Percentiles rank a stretch among this genome's conserved stretches.
Conservation (phyloP, 345 rosid species). For the Brassica cretica region DNA sequence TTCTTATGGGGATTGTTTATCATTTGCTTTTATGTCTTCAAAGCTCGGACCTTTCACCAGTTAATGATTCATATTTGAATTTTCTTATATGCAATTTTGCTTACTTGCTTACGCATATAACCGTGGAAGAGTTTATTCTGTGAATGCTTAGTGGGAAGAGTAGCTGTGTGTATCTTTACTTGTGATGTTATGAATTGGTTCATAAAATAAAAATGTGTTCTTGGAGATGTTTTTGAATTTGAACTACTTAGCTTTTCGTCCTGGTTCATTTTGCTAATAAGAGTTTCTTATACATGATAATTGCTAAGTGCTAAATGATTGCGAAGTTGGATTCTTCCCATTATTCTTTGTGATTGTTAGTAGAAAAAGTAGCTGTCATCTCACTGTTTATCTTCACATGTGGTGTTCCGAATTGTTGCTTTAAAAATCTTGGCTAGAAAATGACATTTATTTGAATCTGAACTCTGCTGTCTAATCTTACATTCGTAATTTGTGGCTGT, state of each 20-base stretch:
- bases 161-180: not conserved
- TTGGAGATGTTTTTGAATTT: not conserved
- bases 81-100: not conserved
- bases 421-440: not conserved
- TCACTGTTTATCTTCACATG: not conserved
- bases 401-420: not conserved
- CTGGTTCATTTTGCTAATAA: not conserved
- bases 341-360: not conserved
- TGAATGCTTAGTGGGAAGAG: not conserved
- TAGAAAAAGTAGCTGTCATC: not conserved
- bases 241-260: not conserved
- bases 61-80: not conserved
- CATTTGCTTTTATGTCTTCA: not conserved
- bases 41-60: not conserved
- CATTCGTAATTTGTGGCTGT: no score
- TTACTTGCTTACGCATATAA: not conserved
- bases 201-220: not conserved
- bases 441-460: not conserved
- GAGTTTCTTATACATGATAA: not conserved
- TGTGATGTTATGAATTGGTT: not conserved
- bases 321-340: not conserved
- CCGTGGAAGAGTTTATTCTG: not conserved
- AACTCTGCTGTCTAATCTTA: not conserved
- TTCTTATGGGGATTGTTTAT: not conserved
- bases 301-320: not conserved